Evolutionary conservation across 768 basidiomycete species (phyloP).

Genomic region (Mycena rosella): DNA sequence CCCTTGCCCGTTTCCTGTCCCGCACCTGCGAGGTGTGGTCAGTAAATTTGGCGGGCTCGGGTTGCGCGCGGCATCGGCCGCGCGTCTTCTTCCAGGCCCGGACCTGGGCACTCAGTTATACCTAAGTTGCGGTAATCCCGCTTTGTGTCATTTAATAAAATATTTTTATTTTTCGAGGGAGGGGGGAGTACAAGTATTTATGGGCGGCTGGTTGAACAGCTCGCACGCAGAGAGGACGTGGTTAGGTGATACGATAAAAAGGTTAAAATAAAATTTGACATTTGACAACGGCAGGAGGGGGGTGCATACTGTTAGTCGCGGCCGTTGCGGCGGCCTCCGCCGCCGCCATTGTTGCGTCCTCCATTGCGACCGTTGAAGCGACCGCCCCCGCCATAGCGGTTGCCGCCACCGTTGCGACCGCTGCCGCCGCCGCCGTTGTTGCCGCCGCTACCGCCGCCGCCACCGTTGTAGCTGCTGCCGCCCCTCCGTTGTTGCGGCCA

Average conservation of each 20-base stretch:
- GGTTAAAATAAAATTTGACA: too few relatives aligned
- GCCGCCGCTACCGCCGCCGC: background rate
- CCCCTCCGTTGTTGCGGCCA: too few relatives aligned
- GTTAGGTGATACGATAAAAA: background rate
- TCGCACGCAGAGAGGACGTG: too few relatives aligned
- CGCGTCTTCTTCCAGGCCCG: background rate
- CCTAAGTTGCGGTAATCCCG: too few relatives aligned
- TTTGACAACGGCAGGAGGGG: too few relatives aligned
- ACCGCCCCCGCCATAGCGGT: background rate
- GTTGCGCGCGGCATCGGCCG: background rate
- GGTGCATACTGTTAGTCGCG: background rate
- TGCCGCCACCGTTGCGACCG: background rate
- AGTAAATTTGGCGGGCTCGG: conserved; percentile 4
- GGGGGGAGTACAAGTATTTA: background rate
- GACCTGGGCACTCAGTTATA: background rate
- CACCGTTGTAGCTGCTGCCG: too few relatives aligned
- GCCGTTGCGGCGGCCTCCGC: too few relatives aligned
- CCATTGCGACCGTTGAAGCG: background rate
- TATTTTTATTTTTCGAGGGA: background rate
- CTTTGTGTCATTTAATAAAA: background rate
- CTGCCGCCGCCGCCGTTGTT: background rate
- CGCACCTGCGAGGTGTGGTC: background rate
- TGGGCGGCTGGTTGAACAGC: background rate
- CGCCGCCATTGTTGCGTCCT: too few relatives aligned
- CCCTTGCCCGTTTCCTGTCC: conserved; percentile 6